Evolutionary conservation across 2,329 filamentous ascomycete species (phyloP).

Genomic region (Harringtonia lauricola): DNA sequence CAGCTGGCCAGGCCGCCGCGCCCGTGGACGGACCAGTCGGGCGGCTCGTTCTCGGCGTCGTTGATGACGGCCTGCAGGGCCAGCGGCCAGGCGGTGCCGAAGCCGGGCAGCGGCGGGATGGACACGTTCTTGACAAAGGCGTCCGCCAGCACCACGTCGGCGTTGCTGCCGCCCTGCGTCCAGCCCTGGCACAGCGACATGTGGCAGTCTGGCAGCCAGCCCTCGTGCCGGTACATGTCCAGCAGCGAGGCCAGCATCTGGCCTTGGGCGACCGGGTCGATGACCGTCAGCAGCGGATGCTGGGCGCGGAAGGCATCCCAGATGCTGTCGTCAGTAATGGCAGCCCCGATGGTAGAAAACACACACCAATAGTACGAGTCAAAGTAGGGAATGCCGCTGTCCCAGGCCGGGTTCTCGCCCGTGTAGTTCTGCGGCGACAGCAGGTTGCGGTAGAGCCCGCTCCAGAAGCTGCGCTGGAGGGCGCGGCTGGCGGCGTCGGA

Average conservation of each 20-base stretch:
- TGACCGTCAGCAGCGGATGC: slow-evolving; percentile 53
- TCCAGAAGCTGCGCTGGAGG: slow-evolving; percentile 43
- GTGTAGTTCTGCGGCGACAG: slow-evolving; percentile 67
- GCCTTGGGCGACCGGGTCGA: slow-evolving; percentile 51
- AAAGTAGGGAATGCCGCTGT: slow-evolving; percentile 44
- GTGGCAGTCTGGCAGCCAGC: slow-evolving; percentile 57
- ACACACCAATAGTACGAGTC: slow-evolving; percentile 4
- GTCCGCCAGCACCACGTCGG: slow-evolving; percentile 54
- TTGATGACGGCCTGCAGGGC: slow-evolving; percentile 63
- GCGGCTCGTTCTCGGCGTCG: slow-evolving; percentile 60
- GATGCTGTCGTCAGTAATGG: too few relatives aligned
- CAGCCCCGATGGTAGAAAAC: too few relatives aligned
- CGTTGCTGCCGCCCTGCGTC: slow-evolving; percentile 62
- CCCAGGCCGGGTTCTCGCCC: slow-evolving; percentile 56
- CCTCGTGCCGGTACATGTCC: slow-evolving; percentile 54
- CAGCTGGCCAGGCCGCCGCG: slow-evolving; percentile 61
- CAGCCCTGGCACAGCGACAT: slow-evolving; percentile 57
- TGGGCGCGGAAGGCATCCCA: slow-evolving; percentile 60
- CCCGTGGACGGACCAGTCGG: slow-evolving; percentile 58
- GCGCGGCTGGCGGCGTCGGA: background rate
- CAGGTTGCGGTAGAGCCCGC: slow-evolving; percentile 56
- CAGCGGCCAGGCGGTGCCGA: slow-evolving; percentile 40
- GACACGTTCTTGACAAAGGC: slow-evolving; percentile 40
- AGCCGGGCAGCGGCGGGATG: background rate
- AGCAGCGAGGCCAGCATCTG: slow-evolving; percentile 58